Percentiles rank a stretch among this genome's conserved stretches.
These are phyloP conservation scores for Collariella sp. DNA, from an alignment of 495 filamentous ascomycete genomes.

Conservation along the genomic window DNA sequence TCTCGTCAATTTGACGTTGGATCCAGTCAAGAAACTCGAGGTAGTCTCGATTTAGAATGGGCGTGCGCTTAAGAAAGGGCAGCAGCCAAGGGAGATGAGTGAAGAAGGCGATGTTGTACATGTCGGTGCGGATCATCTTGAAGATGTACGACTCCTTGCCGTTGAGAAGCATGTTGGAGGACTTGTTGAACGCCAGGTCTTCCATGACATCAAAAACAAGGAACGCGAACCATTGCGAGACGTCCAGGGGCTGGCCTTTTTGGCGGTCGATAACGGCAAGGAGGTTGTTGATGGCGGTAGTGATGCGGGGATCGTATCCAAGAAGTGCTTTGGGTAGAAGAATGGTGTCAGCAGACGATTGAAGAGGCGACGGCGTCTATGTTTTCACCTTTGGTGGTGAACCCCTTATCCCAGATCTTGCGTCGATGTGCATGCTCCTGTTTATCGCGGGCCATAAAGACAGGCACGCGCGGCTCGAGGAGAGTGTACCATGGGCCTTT, in stretches of 20 bases:
- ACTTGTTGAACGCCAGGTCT: constrained; percentile 41
- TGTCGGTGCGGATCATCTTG: constrained; percentile 17
- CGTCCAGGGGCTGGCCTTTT: constrained; percentile 24
- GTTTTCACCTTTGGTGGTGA: constrained; percentile 17
- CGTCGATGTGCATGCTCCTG: constrained; percentile 20
- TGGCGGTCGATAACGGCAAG: constrained; percentile 6
- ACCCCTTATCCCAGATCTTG: constrained; percentile 21
- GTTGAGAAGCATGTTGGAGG: constrained; percentile 28
- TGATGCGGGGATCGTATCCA: constrained; percentile 17
- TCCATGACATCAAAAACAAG: constrained; percentile 48
- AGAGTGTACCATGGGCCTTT: constrained; percentile 43
- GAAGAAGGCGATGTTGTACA: constrained; percentile 20
- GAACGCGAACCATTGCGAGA: constrained; percentile 39
- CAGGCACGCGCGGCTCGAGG: constrained; percentile 28
- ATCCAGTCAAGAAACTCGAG: constrained; percentile 16
- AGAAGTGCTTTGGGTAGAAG: constrained; percentile 1
- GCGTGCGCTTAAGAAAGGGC: constrained; percentile 16
- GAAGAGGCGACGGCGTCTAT: background rate
- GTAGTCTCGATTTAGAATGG: constrained; percentile 15
- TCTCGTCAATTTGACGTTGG: constrained; percentile 25
- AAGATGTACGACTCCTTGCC: constrained; percentile 14
- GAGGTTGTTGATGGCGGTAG: constrained; percentile 15
- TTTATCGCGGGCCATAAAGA: constrained; percentile 33
- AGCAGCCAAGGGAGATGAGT: constrained; percentile 20
- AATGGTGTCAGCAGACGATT: background rate